phyloP scores from a whole-genome alignment of 202 grass and related monocot genomes.

The Cymbopogon flexuosus region DNA sequence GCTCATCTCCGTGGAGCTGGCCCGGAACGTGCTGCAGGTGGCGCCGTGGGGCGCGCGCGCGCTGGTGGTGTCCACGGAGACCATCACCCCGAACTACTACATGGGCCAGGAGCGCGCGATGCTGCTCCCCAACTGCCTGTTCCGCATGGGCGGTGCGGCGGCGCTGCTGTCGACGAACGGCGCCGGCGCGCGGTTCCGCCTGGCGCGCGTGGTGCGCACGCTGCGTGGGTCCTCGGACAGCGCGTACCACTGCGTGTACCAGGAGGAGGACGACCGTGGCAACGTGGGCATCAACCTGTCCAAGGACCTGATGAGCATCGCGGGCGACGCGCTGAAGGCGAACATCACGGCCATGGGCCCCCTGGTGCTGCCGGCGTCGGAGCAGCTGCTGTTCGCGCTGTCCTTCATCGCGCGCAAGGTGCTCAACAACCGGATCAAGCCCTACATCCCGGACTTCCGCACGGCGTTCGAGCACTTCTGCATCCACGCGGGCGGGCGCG shows the following conservation, averaged over 20 bases:
- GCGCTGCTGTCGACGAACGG: constrained; percentile 48
- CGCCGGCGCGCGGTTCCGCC: background rate
- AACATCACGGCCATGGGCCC: constrained; percentile 80
- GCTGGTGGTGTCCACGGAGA: background rate
- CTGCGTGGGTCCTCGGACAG: background rate
- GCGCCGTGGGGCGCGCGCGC: background rate
- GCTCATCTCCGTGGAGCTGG: background rate
- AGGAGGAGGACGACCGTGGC: background rate
- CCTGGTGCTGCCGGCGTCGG: constrained; percentile 61
- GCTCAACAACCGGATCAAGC: constrained; percentile 44
- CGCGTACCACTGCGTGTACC: background rate
- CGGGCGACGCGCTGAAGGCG: constrained; percentile 73
- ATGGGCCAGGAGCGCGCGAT: background rate
- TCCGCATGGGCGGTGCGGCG: constrained; percentile 69
- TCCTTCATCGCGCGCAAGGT: constrained; percentile 60
- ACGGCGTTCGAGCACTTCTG: constrained; percentile 92
- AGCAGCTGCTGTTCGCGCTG: constrained; percentile 70
- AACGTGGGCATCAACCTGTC: constrained; percentile 32
- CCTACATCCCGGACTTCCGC: constrained; percentile 77
- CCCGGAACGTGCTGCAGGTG: background rate
- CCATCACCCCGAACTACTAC: background rate
- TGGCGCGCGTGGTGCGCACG: background rate
- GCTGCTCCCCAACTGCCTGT: constrained; percentile 58
- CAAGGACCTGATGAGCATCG: constrained; percentile 75
- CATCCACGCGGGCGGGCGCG: constrained; percentile 80